A percentile compares a stretch with the other conserved stretches of the same genome.
These are phyloP conservation scores for Coelastrella sp. DNA, from an alignment of 139 green algal genomes.

Conservation along the genomic window DNA sequence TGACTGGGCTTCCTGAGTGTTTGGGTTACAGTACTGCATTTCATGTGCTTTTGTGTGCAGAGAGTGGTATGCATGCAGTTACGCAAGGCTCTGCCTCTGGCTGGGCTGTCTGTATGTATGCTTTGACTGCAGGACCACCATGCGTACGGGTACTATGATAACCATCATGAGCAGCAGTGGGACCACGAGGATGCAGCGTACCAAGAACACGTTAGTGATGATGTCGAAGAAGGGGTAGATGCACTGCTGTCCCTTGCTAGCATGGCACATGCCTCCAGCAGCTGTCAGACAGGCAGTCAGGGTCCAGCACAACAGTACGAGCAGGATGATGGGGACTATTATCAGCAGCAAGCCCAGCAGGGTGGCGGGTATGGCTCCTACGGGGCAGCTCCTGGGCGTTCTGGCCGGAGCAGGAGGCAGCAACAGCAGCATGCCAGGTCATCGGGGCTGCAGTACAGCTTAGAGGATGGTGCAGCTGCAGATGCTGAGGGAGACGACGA, in stretches of 20 bases:
- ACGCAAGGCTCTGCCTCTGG: too few species aligned
- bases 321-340: background rate
- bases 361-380: background rate
- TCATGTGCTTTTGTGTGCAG: too few species aligned
- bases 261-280: slow-evolving; percentile 56
- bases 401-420: slow-evolving; percentile 1
- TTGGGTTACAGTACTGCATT: too few species aligned
- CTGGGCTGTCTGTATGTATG: background rate
- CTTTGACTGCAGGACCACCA: background rate
- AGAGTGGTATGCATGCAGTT: too few species aligned
- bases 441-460: background rate
- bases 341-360: background rate
- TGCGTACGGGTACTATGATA: slow-evolving; percentile 40
- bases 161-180: background rate
- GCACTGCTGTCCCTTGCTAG: slow-evolving; percentile 77
- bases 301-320: background rate
- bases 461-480: background rate
- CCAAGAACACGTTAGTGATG: slow-evolving; percentile 58
- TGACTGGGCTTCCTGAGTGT: too few species aligned
- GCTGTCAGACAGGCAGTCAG: slow-evolving; percentile 45
- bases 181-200: slow-evolving; percentile 8
- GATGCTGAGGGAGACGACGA: slow-evolving; percentile 3
- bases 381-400: background rate
- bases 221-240: slow-evolving; percentile 75
- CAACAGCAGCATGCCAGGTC: background rate